A percentile compares a stretch with the other conserved stretches of the same genome.
These are phyloP conservation scores for Solanum microdontum DNA, from an alignment of 257 asterid species.

Conservation along the genomic window DNA sequence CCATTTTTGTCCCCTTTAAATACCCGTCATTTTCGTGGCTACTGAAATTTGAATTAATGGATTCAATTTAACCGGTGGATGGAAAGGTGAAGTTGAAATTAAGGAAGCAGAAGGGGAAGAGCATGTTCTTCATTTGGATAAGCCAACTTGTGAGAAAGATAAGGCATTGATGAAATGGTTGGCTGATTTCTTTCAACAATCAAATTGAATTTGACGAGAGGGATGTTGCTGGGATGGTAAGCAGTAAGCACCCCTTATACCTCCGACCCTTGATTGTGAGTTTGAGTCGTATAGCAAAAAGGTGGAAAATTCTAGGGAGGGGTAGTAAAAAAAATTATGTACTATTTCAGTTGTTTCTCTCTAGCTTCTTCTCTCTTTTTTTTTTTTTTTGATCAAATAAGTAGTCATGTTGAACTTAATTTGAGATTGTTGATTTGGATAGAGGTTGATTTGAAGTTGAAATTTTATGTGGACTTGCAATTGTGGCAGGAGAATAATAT, in stretches of 20 bases:
- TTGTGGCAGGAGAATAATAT: too few species aligned
- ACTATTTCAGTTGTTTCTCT: not conserved
- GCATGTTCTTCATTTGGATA: constrained; percentile 47
- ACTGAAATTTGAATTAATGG: not conserved
- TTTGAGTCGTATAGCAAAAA: too few species aligned
- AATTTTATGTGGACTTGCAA: too few species aligned
- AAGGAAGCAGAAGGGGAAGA: constrained; percentile 25
- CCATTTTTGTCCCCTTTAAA: not conserved
- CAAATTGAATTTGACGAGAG: not conserved
- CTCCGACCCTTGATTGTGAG: not conserved
- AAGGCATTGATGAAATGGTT: constrained; percentile 23
- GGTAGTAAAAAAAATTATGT: not conserved
- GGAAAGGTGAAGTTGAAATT: too few species aligned
- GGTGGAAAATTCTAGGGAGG: too few species aligned
- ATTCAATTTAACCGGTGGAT: not conserved
- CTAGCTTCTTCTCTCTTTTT: too few species aligned
- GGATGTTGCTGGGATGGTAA: not conserved
- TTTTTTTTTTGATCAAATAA: not conserved
- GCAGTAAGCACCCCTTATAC: not conserved
- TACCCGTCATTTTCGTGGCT: not conserved
- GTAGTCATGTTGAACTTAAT: not conserved
- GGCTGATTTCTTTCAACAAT: constrained; percentile 11
- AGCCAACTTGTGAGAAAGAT: constrained; percentile 26
- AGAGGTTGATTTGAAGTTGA: too few species aligned
- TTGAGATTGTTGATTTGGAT: too few species aligned